Percentiles rank a stretch among this genome's conserved stretches.
phyloP scores from a whole-genome alignment of 257 asterid species.

The Solanum arcanum region DNA sequence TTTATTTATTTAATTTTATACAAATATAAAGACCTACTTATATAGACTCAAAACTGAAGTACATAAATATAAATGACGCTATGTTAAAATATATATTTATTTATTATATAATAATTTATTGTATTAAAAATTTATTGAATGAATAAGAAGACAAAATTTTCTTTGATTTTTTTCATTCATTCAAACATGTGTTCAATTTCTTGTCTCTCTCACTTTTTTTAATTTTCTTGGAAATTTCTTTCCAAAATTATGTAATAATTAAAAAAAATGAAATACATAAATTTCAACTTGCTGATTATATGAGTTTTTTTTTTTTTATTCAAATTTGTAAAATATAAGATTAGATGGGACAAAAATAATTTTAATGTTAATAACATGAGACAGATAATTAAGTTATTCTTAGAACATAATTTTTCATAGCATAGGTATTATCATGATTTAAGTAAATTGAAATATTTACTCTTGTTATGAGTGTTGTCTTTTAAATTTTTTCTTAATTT shows the following conservation, averaged over 20 bases:
- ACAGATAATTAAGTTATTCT: neutral
- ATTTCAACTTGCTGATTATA: neutral
- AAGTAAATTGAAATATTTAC: too few relatives aligned
- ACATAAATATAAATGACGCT: accelerated
- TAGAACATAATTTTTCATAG: neutral
- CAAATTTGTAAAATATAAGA: neutral
- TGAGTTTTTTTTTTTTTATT: neutral
- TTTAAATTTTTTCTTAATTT: too few relatives aligned
- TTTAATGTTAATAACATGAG: neutral
- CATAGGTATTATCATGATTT: neutral
- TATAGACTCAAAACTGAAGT: accelerated
- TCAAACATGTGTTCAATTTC: neutral
- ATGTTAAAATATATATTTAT: too few relatives aligned
- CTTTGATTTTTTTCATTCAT: neutral
- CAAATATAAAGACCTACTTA: too few relatives aligned
- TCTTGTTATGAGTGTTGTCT: too few relatives aligned
- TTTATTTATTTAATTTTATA: too few relatives aligned
- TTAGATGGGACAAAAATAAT: neutral
- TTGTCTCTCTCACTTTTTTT: neutral
- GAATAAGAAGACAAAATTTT: neutral
- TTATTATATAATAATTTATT: too few relatives aligned
- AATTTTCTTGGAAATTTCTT: neutral
- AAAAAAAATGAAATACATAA: neutral
- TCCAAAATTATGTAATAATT: neutral
- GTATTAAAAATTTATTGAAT: too few relatives aligned